Conservation (phyloP, 176 grass and related monocot species). For the Puya raimondii region DNA sequence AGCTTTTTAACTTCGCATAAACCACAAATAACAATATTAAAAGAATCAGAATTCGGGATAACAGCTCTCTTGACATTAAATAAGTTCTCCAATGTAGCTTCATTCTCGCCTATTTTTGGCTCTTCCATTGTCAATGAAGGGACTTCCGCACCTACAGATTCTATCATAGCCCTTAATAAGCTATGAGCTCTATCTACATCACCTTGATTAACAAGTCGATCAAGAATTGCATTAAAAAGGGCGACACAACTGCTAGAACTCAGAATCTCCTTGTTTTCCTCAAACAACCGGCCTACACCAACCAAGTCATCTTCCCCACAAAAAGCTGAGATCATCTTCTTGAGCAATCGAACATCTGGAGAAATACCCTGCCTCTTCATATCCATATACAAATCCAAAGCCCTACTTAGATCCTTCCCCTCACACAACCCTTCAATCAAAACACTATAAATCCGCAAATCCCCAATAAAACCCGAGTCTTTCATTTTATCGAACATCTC, state of each 20-base stretch:
- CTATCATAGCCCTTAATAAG: slow-evolving; percentile 38
- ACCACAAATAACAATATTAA: slow-evolving; percentile 62
- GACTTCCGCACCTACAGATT: neutral
- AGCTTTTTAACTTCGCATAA: slow-evolving; percentile 65
- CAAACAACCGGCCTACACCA: slow-evolving; percentile 29
- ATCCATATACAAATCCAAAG: slow-evolving; percentile 35
- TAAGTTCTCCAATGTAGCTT: slow-evolving; percentile 10
- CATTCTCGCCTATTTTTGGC: slow-evolving; percentile 13
- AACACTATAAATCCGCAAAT: slow-evolving; percentile 51
- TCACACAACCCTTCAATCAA: slow-evolving; percentile 62
- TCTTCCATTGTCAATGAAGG: neutral
- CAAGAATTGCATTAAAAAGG: slow-evolving; percentile 57
- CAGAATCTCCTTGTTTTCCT: slow-evolving; percentile 32
- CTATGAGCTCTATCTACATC: slow-evolving; percentile 46
- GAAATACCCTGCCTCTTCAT: slow-evolving; percentile 55
- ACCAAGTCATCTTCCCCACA: slow-evolving; percentile 32
- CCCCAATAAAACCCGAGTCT: slow-evolving; percentile 37
- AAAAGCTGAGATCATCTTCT: slow-evolving; percentile 39
- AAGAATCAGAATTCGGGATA: slow-evolving; percentile 67
- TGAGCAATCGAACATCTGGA: slow-evolving; percentile 44
- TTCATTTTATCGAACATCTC: slow-evolving; percentile 59
- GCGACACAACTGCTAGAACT: slow-evolving; percentile 20
- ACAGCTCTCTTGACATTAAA: slow-evolving; percentile 33
- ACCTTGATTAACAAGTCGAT: slow-evolving; percentile 47
- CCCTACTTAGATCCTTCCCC: slow-evolving; percentile 28